phyloP scores from a whole-genome alignment of 2,329 filamentous ascomycete species.

The Lachnellula cervina region DNA sequence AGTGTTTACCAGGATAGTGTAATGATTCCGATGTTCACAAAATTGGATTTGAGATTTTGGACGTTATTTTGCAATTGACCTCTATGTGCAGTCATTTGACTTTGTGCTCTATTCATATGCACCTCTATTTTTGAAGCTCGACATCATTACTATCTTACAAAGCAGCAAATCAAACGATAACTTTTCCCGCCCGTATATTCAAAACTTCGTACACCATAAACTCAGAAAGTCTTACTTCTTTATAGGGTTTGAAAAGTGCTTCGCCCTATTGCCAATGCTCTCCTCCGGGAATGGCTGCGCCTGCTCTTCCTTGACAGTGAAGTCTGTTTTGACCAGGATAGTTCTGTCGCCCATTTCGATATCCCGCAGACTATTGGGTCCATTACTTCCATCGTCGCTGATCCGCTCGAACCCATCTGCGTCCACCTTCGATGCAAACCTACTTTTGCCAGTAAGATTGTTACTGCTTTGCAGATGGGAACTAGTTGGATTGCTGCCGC shows the following conservation, averaged over 20 bases:
- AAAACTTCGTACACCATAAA: neutral
- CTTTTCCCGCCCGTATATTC: too few species aligned
- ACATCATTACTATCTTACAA: too few species aligned
- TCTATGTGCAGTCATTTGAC: too few species aligned
- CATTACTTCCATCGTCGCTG: conserved; percentile 1
- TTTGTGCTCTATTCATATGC: too few species aligned
- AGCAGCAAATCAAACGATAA: too few species aligned
- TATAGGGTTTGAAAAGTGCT: neutral
- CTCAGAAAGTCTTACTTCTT: neutral
- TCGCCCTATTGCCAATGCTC: neutral
- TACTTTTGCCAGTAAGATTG: neutral
- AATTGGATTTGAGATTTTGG: too few species aligned
- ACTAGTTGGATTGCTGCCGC: neutral
- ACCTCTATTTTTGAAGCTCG: too few species aligned
- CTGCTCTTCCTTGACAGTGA: neutral
- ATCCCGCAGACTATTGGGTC: neutral
- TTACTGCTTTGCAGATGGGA: neutral
- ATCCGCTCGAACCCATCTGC: conserved; percentile 4
- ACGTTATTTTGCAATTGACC: too few species aligned
- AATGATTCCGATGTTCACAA: too few species aligned
- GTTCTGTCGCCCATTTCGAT: conserved; percentile 4
- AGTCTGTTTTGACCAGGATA: conserved; percentile 2
- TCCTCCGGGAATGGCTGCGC: neutral
- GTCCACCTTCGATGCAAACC: neutral
- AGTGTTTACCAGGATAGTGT: too few species aligned